phyloP scores from a whole-genome alignment of 495 filamentous ascomycete genomes.

The Parmelia sp. region DNA sequence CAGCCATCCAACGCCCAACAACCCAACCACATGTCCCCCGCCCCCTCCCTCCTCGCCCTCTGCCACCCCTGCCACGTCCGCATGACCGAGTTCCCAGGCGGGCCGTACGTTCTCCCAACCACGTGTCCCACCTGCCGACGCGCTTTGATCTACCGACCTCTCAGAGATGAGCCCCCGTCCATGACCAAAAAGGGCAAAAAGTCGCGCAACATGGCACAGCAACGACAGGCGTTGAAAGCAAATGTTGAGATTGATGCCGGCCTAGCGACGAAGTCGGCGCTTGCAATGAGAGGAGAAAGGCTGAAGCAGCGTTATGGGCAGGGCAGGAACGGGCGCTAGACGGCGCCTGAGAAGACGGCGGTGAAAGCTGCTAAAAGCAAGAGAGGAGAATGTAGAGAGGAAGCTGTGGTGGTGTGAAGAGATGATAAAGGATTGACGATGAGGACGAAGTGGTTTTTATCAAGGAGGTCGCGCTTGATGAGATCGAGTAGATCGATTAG shows the following conservation, averaged over 20 bases:
- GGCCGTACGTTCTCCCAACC: background rate
- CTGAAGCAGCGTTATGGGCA: background rate
- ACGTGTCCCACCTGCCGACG: background rate
- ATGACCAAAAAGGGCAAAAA: background rate
- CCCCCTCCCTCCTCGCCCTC: no score
- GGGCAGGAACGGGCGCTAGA: background rate
- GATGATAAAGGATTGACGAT: no score
- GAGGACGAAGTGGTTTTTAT: background rate
- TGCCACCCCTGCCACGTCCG: background rate
- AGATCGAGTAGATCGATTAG: background rate
- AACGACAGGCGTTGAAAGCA: background rate
- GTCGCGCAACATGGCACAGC: background rate
- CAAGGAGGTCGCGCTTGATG: background rate
- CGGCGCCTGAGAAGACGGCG: background rate
- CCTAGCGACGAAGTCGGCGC: no score
- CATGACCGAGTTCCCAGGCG: background rate
- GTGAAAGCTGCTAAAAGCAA: background rate
- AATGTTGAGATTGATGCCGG: background rate
- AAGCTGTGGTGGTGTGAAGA: background rate
- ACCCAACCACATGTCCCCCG: background rate
- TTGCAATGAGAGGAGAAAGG: background rate
- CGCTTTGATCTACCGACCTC: background rate
- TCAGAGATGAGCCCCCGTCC: no score
- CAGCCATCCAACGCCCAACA: background rate
- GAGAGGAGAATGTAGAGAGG: background rate